Conservation (phyloP, 768 basidiomycete genomes). For the Rhodotorula paludigena region DNA sequence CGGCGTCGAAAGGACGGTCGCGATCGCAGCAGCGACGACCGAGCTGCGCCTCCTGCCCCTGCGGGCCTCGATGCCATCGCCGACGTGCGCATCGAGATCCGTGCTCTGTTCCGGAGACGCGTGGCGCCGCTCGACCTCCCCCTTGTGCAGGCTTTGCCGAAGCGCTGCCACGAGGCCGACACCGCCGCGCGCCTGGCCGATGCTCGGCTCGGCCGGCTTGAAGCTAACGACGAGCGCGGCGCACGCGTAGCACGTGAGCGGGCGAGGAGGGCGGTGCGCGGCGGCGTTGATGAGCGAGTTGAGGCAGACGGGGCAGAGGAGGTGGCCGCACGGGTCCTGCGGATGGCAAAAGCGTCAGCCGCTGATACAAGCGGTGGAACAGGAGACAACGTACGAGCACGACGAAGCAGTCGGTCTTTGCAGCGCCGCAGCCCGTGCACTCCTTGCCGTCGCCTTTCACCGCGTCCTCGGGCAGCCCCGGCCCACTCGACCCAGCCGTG, state of each 20-base stretch:
- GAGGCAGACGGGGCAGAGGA: slow-evolving; percentile 32
- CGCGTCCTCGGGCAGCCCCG: neutral
- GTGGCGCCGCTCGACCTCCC: neutral
- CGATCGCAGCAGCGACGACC: slow-evolving; percentile 24
- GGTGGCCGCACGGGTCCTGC: slow-evolving; percentile 18
- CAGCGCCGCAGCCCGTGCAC: slow-evolving; percentile 16
- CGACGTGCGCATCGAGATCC: neutral
- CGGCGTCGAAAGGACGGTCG: slow-evolving; percentile 3
- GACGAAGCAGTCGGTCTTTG: slow-evolving; percentile 18
- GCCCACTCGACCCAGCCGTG: neutral
- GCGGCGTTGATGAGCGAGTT: slow-evolving; percentile 34
- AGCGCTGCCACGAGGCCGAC: slow-evolving; percentile 15
- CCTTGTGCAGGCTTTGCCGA: neutral
- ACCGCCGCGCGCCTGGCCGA: neutral
- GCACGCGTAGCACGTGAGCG: slow-evolving; percentile 29
- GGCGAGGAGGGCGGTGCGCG: slow-evolving; percentile 38
- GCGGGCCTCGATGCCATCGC: neutral
- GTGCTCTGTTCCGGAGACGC: too few relatives aligned
- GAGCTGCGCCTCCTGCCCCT: slow-evolving; percentile 12
- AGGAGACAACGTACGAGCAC: slow-evolving; percentile 7
- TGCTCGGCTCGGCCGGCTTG: neutral
- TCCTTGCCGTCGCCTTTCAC: neutral
- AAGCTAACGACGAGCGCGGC: neutral
- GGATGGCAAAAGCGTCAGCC: neutral
- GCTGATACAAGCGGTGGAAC: neutral